Conservation (phyloP, 2,329 filamentous ascomycete genomes). For the Calonectria multiphialidica region DNA sequence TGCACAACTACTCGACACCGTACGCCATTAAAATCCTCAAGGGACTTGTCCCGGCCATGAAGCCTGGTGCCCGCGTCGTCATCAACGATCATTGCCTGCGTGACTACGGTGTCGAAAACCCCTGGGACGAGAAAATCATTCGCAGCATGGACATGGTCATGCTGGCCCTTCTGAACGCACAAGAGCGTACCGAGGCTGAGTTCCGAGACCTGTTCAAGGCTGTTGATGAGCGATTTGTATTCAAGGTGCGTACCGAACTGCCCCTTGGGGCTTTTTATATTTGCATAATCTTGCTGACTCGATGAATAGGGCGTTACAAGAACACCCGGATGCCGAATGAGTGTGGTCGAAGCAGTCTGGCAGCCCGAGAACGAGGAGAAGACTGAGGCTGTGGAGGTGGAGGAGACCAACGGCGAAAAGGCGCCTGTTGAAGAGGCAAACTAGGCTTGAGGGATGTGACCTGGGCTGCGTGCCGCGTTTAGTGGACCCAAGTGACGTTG, state of each 20-base stretch:
- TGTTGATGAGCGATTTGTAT: slow-evolving; percentile 57
- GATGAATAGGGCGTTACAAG: slow-evolving; percentile 53
- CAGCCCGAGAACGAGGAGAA: slow-evolving; percentile 39
- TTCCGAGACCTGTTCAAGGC: slow-evolving; percentile 58
- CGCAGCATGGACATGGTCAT: slow-evolving; percentile 65
- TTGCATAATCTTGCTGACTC: slow-evolving; percentile 17
- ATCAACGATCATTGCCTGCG: slow-evolving; percentile 61
- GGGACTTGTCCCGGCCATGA: slow-evolving; percentile 65
- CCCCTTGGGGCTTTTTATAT: no score
- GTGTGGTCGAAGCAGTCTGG: slow-evolving; percentile 63
- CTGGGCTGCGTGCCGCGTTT: neutral
- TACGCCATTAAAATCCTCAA: slow-evolving; percentile 62
- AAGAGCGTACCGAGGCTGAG: slow-evolving; percentile 61
- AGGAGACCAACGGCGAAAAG: neutral
- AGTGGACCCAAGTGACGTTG: neutral
- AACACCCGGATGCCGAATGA: slow-evolving; percentile 58
- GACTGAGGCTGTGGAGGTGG: slow-evolving; percentile 1
- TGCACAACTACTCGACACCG: slow-evolving; percentile 72
- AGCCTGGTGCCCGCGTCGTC: slow-evolving; percentile 63
- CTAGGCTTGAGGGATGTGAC: neutral
- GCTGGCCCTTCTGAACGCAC: slow-evolving; percentile 63
- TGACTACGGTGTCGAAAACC: slow-evolving; percentile 52
- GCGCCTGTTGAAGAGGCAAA: slow-evolving; percentile 1
- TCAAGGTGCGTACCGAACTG: slow-evolving; percentile 47
- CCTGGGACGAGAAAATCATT: slow-evolving; percentile 61